Percentiles rank a stretch among this genome's conserved stretches.
phyloP scores from a whole-genome alignment of 805 yeast genomes.

The Nadsonia fulvescens region DNA sequence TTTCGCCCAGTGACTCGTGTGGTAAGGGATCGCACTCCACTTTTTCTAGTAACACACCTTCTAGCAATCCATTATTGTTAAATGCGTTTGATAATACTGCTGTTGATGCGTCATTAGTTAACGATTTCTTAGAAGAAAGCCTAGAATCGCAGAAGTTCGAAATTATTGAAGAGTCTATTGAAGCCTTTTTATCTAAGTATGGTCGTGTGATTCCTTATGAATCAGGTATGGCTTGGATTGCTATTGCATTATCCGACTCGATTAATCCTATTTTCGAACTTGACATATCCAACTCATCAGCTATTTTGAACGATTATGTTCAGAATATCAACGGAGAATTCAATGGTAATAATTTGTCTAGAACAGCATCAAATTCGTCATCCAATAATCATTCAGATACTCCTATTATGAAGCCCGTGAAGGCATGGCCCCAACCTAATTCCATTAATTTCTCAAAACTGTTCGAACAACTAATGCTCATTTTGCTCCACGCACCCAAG shows the following conservation, averaged over 20 bases:
- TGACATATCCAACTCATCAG: not conserved
- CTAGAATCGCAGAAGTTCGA: conserved; percentile 10
- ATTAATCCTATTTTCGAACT: conserved; percentile 35
- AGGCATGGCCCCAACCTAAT: conserved; percentile 6
- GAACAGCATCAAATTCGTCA: not conserved
- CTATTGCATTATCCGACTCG: conserved; percentile 80
- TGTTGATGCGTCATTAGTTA: conserved; percentile 5
- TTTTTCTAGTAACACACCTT: no score
- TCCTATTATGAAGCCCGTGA: conserved; percentile 4
- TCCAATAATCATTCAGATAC: conserved; percentile 1
- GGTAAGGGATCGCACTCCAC: no score
- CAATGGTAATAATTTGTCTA: conserved; percentile 3
- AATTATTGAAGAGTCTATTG: conserved; percentile 37
- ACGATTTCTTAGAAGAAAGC: conserved; percentile 7
- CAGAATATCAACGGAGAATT: conserved; percentile 5
- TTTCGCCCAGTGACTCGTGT: no score
- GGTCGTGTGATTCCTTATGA: conserved; percentile 62
- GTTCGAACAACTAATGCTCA: conserved; percentile 59
- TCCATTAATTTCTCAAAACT: conserved; percentile 27
- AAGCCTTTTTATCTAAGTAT: conserved; percentile 58
- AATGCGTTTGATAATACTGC: no score
- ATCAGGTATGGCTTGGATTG: conserved; percentile 74
- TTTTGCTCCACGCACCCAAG: conserved; percentile 57
- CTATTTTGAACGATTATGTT: conserved; percentile 3
- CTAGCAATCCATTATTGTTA: no score